These are phyloP conservation scores for Colletotrichum zoysiae DNA, from an alignment of 2,329 filamentous ascomycete genomes.

Conservation along the genomic window DNA sequence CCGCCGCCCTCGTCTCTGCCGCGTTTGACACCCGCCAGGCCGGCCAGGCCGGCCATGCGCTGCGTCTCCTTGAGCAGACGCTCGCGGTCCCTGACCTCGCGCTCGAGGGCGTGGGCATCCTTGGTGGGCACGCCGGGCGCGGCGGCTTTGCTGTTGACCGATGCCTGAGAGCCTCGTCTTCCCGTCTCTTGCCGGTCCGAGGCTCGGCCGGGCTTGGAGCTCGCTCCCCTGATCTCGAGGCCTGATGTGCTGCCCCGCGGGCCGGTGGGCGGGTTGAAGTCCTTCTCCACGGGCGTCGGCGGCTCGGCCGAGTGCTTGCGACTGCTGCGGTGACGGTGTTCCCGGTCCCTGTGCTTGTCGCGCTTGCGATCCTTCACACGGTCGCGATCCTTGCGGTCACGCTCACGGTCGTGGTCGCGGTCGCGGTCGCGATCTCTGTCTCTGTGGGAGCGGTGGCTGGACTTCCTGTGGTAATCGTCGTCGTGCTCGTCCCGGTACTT, in stretches of 20 bases:
- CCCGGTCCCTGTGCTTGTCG: conserved; percentile 54
- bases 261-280: conserved; percentile 58
- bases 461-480: conserved; percentile 58
- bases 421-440: conserved; percentile 55
- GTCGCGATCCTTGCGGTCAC: conserved; percentile 55
- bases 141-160: conserved; percentile 45
- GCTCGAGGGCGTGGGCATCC: conserved; percentile 77
- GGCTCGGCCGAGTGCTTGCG: conserved; percentile 47
- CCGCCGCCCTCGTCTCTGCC: conserved; percentile 57
- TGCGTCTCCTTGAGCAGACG: conserved; percentile 77
- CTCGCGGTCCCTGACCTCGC: conserved; percentile 75
- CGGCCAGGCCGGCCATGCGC: conserved; percentile 68
- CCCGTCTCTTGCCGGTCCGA: conserved; percentile 45
- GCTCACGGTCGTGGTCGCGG: conserved; percentile 53
- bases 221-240: conserved; percentile 55
- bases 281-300: conserved; percentile 53
- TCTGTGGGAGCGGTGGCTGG: conserved; percentile 55
- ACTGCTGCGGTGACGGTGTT: conserved; percentile 54
- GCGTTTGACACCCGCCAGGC: conserved; percentile 63
- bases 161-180: conserved; percentile 54
- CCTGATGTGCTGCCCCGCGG: conserved; percentile 49
- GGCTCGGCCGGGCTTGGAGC: conserved; percentile 44
- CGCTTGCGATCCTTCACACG: conserved; percentile 53
- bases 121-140: conserved; percentile 47
- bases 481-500: conserved; percentile 62